Base-by-base conservation (phyloP, 495 filamentous ascomycete species). In the Talaromyces proteolyticus region DNA sequence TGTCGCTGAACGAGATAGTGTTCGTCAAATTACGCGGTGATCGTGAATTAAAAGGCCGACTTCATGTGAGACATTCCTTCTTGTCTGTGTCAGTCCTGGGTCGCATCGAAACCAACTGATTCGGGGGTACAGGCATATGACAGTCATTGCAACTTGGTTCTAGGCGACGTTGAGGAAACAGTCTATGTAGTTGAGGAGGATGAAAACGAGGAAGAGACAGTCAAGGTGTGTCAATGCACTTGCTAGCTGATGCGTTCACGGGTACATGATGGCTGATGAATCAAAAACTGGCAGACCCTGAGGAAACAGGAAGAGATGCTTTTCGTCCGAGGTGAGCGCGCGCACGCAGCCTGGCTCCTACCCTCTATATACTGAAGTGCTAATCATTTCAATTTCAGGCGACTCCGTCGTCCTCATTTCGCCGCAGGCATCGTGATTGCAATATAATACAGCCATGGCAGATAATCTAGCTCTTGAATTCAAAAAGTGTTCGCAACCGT, bases 251-350 rank as follows among this genome's bases (percentile, higher is more conserved):
- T 34, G 22, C 20, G 24, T 17, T 42, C 25, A 37, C 14, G 24
- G 21, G 22, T 38, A n/a, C 40, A 26, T 16, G 48, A 16, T 37
- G 39, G 18, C 56, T 62, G 36, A 65, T 23, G 5, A 14, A 11
- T 36, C 22, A 41, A 18, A 26, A 41, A 42, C 47, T 29, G 29
- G n/a, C 53, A 96, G 91, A 95, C 89, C 10, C 82, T 91, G 49
- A 93, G 90, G 67, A 95, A 94, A 69, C 92, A 96, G 60, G 91
- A 89, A 38, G 94, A 97, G 63, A 99, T 97, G 93, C 72, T 99
- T n/a, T 99, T 99, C 61, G 93, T 98, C 21, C 75, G 93, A 86
- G 93, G 92, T 95, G 65, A 47, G 79, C 70, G 1, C 8, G 37
- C 12, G 6, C 44, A 16, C 4, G 41, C 14, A 26, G 22, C 40